Conservation (phyloP, 202 grass and related monocot species). For the Elaeis oleifera region DNA sequence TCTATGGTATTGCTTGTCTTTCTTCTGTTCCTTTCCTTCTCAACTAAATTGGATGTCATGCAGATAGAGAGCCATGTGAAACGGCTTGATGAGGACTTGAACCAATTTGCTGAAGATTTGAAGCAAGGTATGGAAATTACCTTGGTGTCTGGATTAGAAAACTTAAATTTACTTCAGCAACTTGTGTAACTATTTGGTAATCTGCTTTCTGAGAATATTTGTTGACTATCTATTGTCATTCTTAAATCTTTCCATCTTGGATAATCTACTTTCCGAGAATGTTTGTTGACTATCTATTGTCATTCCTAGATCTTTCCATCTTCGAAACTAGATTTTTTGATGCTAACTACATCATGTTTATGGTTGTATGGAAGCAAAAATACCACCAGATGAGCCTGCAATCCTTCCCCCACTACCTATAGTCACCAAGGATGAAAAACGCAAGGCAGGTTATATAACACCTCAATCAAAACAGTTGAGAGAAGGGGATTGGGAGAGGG, state of each 20-base stretch:
- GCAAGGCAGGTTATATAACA: conserved; percentile 61
- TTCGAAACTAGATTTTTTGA: too few relatives aligned
- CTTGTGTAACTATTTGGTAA: too few relatives aligned
- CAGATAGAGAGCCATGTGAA: conserved; percentile 99
- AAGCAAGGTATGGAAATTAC: conserved; percentile 60
- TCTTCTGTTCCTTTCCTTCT: not conserved
- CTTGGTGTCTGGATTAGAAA: too few relatives aligned
- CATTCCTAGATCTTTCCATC: not conserved
- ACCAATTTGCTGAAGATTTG: conserved; percentile 87
- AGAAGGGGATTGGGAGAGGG: conserved; percentile 71
- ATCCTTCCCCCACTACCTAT: conserved; percentile 58
- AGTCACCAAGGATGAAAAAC: conserved; percentile 59
- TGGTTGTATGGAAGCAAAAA: conserved; percentile 57
- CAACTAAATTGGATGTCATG: conserved; percentile 3
- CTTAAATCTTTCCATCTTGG: too few relatives aligned
- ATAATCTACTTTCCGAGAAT: too few relatives aligned
- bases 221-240: too few relatives aligned
- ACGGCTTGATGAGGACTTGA: conserved; percentile 81
- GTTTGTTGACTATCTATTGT: too few relatives aligned
- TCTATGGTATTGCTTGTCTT: not conserved
- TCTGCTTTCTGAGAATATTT: too few relatives aligned
- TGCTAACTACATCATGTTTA: not conserved
- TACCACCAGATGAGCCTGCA: conserved; percentile 65
- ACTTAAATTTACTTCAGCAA: too few relatives aligned
- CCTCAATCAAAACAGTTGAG: conserved; percentile 78